phyloP scores from a whole-genome alignment of 2,329 filamentous ascomycete species.

The Colletotrichum horii region DNA sequence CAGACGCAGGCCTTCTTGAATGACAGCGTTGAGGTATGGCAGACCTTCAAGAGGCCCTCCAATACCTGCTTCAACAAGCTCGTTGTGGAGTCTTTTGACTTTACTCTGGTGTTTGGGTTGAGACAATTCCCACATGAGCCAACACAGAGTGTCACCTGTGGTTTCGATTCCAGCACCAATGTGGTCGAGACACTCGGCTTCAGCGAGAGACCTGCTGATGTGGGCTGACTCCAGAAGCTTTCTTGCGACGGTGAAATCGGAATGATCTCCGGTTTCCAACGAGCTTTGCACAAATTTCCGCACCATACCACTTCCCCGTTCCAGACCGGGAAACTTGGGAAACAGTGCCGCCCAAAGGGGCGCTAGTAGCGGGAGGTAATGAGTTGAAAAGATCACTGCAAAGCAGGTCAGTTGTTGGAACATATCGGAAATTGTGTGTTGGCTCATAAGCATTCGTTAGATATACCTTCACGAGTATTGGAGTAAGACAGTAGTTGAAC shows the following conservation, averaged over 20 bases:
- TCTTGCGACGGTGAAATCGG: not conserved
- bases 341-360: not conserved
- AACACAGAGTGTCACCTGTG: slow-evolving; percentile 21
- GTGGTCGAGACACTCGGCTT: slow-evolving; percentile 25
- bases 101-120: not conserved
- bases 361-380: not conserved
- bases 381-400: not conserved
- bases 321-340: not conserved
- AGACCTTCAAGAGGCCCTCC: not conserved
- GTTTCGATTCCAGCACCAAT: slow-evolving; percentile 33
- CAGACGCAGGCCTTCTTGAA: not conserved
- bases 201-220: not conserved
- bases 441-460: no score
- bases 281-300: not conserved
- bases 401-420: not conserved
- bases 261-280: not conserved
- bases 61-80: not conserved
- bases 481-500: not conserved
- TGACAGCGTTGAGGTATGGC: not conserved
- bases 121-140: not conserved
- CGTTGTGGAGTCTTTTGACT: not conserved
- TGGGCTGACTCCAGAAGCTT: not conserved
- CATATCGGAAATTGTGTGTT: no score
- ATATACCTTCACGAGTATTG: not conserved
- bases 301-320: not conserved